Evolutionary conservation across 768 basidiomycete genomes (phyloP).

Genomic region (Lentinus brumalis): DNA sequence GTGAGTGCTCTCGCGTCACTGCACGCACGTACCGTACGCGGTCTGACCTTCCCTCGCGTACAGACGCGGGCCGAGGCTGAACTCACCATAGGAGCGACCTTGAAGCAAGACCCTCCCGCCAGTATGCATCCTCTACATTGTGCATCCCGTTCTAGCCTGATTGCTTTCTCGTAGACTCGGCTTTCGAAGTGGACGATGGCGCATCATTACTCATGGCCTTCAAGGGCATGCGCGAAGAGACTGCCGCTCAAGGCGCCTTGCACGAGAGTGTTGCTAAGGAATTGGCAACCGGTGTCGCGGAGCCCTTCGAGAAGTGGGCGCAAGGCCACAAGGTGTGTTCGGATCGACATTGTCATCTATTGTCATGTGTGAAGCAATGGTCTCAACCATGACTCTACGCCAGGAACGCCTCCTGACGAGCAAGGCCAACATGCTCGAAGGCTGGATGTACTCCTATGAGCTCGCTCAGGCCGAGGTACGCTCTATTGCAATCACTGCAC

Average conservation of each 20-base stretch:
- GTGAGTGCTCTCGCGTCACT: conserved; percentile 44
- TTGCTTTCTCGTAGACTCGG: conserved; percentile 44
- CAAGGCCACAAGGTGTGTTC: conserved; percentile 62
- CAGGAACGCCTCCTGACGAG: conserved; percentile 58
- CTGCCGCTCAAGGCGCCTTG: conserved; percentile 67
- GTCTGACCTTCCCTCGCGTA: conserved; percentile 1
- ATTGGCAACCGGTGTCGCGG: conserved; percentile 71
- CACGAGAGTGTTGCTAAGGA: conserved; percentile 76
- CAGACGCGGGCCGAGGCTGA: conserved; percentile 79
- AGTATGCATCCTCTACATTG: conserved; percentile 36
- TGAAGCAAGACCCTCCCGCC: conserved; percentile 53
- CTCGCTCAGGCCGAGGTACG: conserved; percentile 63
- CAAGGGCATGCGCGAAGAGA: conserved; percentile 77
- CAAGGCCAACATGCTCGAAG: conserved; percentile 60
- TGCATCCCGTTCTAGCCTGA: not conserved
- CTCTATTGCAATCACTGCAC: not conserved
- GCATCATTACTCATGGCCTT: conserved; percentile 81
- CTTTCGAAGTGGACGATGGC: conserved; percentile 81
- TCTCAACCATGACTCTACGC: not conserved
- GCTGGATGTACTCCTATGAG: conserved; percentile 73
- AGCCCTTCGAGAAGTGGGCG: conserved; percentile 84
- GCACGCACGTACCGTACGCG: not conserved
- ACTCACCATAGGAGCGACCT: conserved; percentile 57
- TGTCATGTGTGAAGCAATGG: conserved; percentile 1
- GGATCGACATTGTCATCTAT: not conserved